Evolutionary conservation across 495 filamentous ascomycete genomes (phyloP).

Genomic region (Penicillium longicatenatum): DNA sequence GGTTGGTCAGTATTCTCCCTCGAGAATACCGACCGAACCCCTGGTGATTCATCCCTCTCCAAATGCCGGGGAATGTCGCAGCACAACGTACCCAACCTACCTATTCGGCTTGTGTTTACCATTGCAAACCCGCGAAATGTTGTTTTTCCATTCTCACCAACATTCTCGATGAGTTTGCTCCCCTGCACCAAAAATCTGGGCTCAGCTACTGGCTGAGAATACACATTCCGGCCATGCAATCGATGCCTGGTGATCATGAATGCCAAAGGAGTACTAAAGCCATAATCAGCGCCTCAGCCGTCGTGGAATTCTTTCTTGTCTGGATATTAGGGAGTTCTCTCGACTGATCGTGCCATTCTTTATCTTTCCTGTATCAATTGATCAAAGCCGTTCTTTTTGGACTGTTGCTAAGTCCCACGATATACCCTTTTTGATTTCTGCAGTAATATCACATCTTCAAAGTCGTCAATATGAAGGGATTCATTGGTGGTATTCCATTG

Average conservation of each 20-base stretch:
- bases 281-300: slow-evolving; percentile 16
- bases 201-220: slow-evolving; percentile 2
- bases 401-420: slow-evolving; percentile 8
- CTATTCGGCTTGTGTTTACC: slow-evolving; percentile 19
- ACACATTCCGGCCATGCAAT: slow-evolving; percentile 22
- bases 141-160: slow-evolving; percentile 25
- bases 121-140: not conserved
- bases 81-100: slow-evolving; percentile 11
- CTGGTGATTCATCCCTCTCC: slow-evolving; percentile 17
- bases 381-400: slow-evolving; percentile 35
- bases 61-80: slow-evolving; percentile 21
- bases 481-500: slow-evolving; percentile 41
- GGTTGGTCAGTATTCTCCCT: slow-evolving; percentile 17
- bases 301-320: not conserved
- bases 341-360: slow-evolving; percentile 26
- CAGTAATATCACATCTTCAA: slow-evolving; percentile 13
- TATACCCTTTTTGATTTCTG: slow-evolving; percentile 11
- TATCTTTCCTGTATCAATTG: slow-evolving; percentile 19
- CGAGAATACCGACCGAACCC: slow-evolving; percentile 20
- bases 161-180: slow-evolving; percentile 24
- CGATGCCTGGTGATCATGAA: slow-evolving; percentile 21
- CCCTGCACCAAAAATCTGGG: slow-evolving; percentile 1
- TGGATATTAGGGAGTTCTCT: slow-evolving; percentile 12
- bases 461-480: slow-evolving; percentile 39
- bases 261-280: slow-evolving; percentile 30